A percentile compares a stretch with the other conserved stretches of the same genome.
Evolutionary conservation across 2,329 filamentous ascomycete species (phyloP).

Genomic region (Cercospora sesami): DNA sequence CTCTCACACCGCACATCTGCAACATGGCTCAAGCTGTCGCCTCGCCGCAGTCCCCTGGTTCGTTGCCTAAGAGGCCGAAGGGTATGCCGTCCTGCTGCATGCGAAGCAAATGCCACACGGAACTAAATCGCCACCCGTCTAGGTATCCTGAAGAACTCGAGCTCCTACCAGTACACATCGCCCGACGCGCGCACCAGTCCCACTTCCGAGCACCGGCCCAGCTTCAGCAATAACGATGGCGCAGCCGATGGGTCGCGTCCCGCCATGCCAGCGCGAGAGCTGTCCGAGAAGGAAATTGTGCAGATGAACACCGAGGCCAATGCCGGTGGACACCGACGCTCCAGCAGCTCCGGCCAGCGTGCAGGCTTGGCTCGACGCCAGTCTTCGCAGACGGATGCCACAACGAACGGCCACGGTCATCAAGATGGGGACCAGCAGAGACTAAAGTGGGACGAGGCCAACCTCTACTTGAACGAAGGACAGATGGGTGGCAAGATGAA

Average conservation of each 20-base stretch:
- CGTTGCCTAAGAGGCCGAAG: conserved; percentile 47
- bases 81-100: conserved; percentile 34
- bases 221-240: conserved; percentile 34
- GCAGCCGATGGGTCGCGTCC: conserved; percentile 42
- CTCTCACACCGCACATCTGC: background rate
- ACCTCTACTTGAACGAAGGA: conserved; percentile 94
- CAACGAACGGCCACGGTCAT: conserved; percentile 40
- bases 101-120: conserved; percentile 1
- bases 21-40: conserved; percentile 36
- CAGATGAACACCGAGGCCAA: conserved; percentile 94
- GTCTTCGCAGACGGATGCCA: conserved; percentile 49
- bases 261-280: conserved; percentile 48
- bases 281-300: conserved; percentile 82
- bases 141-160: conserved; percentile 94
- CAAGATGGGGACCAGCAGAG: conserved; percentile 69
- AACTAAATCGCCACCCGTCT: conserved; percentile 11
- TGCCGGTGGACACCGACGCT: conserved; percentile 82
- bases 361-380: conserved; percentile 71
- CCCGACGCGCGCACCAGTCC: conserved; percentile 49
- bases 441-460: conserved; percentile 98
- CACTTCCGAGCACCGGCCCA: conserved; percentile 40
- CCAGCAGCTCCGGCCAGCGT: conserved; percentile 67
- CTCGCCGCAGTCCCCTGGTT: conserved; percentile 32
- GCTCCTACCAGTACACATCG: conserved; percentile 61
- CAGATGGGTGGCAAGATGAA: conserved; percentile 97